Evolutionary conservation across 352 stramenopile genomes (phyloP), one percentile per base, ranked within the genome.

Genomic region (Phytophthora nicotianae): DNA sequence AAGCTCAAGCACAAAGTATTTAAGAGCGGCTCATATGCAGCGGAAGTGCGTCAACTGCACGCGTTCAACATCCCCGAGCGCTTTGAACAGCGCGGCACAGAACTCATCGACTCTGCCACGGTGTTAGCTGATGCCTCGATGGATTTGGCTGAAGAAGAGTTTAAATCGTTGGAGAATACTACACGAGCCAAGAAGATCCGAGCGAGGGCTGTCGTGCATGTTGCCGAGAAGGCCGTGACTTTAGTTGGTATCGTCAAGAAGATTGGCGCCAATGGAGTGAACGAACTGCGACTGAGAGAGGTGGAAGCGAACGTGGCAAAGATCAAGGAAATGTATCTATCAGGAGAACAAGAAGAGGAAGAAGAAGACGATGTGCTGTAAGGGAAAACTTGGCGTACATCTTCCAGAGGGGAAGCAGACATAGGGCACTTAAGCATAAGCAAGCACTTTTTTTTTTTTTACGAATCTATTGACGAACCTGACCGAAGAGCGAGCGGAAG

Each of bases 1-100:
- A 93, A 95, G 57, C 73, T 95, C 24, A 92, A 93, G 59, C 88
- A 95, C 74, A 96, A 96, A 67, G 77, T 96, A 46, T 96, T 95
- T 68, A 93, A 93, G 65, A 93, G 83, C 55, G 65, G 66, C 4
- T 76, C 79, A 5, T 96, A 88, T 48, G 46, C 65, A 1, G 53
- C 68, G 0, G 85, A 96, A 62, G 53, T 91, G 14, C 68, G 71
- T 21, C 68, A 79, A 24, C 56, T 96, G 50, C 66, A 75, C 8
- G 74, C 86, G 16, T 68, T 79, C 16, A 62, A 65, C 1, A 84
- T 96, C 33, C 86, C 88, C 3, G 83, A 96, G 43, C 74, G 77
- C n/a, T 88, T 94, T 49, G 86, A 93, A 27, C 79, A 80, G n/a
- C 77, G 79, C 20, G 74, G 82, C 4, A 54, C 46, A 2, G 82